A percentile compares a stretch with the other conserved stretches of the same genome.
Evolutionary conservation across 352 stramenopile genomes (phyloP).

Genomic region (Phytopythium vexans): DNA sequence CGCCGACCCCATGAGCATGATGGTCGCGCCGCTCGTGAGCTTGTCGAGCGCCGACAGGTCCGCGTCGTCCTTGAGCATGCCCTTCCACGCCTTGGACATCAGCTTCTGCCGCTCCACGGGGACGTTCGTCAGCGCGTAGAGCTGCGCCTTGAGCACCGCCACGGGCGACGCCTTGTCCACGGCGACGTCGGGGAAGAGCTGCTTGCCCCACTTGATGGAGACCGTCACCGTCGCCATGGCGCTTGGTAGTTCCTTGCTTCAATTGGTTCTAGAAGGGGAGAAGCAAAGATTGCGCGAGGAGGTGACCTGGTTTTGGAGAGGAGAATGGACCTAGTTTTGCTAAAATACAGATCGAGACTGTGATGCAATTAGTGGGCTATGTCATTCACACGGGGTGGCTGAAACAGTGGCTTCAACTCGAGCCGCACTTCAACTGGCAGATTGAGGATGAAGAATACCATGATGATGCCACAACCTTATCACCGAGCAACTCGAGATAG

Average conservation of each 20-base stretch:
- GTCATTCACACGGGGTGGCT: too few species aligned
- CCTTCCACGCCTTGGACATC: slow-evolving; percentile 89
- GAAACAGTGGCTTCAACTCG: too few species aligned
- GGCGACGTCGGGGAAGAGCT: slow-evolving; percentile 61
- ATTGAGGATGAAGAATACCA: too few species aligned
- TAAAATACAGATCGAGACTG: too few species aligned
- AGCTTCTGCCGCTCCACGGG: slow-evolving; percentile 86
- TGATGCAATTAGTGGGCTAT: too few species aligned
- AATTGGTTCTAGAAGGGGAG: neutral
- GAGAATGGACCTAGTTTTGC: too few species aligned
- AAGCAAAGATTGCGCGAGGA: too few species aligned
- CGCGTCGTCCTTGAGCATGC: slow-evolving; percentile 86
- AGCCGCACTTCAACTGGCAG: too few species aligned
- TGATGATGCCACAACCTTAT: too few species aligned
- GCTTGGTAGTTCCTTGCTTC: neutral
- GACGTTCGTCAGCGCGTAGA: slow-evolving; percentile 79
- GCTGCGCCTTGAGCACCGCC: slow-evolving; percentile 75
- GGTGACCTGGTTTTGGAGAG: too few species aligned
- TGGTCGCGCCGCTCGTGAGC: slow-evolving; percentile 49
- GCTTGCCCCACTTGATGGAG: slow-evolving; percentile 88
- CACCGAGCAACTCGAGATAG: too few species aligned
- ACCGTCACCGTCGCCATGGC: slow-evolving; percentile 53
- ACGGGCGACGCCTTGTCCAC: slow-evolving; percentile 70
- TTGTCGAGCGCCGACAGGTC: slow-evolving; percentile 54
- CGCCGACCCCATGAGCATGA: slow-evolving; percentile 95